Evolutionary conservation across 2,329 filamentous ascomycete species (phyloP), one percentile per base, ranked within the genome.

Genomic region (Alternaria solani): DNA sequence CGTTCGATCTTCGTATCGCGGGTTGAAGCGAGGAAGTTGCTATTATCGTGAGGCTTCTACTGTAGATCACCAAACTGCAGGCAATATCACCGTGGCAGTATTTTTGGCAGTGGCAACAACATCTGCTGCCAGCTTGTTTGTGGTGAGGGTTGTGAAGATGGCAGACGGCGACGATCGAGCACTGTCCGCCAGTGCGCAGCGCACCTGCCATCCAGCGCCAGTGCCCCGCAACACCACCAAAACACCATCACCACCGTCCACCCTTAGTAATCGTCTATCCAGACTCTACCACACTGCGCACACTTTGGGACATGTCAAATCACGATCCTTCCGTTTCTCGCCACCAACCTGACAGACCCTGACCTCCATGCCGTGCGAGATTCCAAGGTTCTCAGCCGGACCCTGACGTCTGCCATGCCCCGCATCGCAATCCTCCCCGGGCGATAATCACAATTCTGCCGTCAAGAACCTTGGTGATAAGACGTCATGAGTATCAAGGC

Each of bases 331-430:
- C 5, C 30, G 14, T 26, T n/a, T 16, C 9, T 23, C 3, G 32
- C 51, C 38, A 28, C 38, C 30, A 44, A 44, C 38, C 28, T 43
- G 41, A 23, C 34, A 34, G 41, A 44, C 38, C 38, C 51, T 44
- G 51, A 53, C 51, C 8, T 26, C 46, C 46, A 20, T 26, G 32
- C 36, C 30, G 26, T 49, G 46, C n/a, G 20, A 49, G 46, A 38
- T 36, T 49, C 26, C 52, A 56, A 59, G 44, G 34, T 57, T 39
- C 9, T 20, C 28, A n/a, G 28, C 30, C 30, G 36, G 34, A 57
- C 61, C 57, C 51, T 60, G 52, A 57, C 57, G 48, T 49, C 56
- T 59, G 51, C 57, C 61, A 39, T 57, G 61, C 61, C 57, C 57
- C 61, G 57, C 60, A 56, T 39, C 34, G 42, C 51, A 51, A 53